Base-by-base conservation (phyloP, 2,329 filamentous ascomycete species). In the Rutstroemia sydowiana region DNA sequence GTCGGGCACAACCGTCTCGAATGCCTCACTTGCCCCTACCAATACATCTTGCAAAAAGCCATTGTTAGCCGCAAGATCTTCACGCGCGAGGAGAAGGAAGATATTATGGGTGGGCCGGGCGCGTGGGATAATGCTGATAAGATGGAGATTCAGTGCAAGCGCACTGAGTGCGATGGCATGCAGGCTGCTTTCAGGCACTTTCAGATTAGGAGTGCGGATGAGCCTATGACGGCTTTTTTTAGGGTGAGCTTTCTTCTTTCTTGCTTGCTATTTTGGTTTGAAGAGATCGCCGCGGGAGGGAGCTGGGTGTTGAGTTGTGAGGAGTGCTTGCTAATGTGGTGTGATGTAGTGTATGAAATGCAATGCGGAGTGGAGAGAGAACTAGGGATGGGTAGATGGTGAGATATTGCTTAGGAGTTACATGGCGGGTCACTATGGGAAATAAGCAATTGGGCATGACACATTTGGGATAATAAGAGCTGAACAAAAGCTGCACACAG, bases 171-270 rank as follows among this genome's bases (percentile, higher is more conserved):
- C 74, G 78, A 87, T 65, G 89, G 89, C 57, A 78, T 82, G 55
- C 82, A 89, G 73, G 93, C 93, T 3, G 95, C 91, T 58, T 97
- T 92, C 74, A 95, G 91, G 75, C 89, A 95, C 75, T 83, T 97
- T 62, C 93, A 98, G 77, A 97, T 97, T 71, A 84, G 93, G 62
- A 95, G 89, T 75, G 93, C 93, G 48, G 93, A 98, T 72, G 93
- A 98, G 76, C 93, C 93, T 55, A 96, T 95, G 87, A 98, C 93
- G 60, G 92, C 84, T 55, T 97, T 97, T 71, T 95, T 85, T 72
- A 93, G 90, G 80, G 87, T 88, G 65, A 50, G 71, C 60, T 16
- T 37, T 37, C 18, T 39, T 32, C 14, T 41, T 7, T 20, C 11
- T 44, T 30, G 1, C 3, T 18, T 40, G 21, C 7, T 4, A 18